Base-by-base conservation (phyloP, 371 early-diverging fungal species). In the Lichtheimia corymbifera region DNA sequence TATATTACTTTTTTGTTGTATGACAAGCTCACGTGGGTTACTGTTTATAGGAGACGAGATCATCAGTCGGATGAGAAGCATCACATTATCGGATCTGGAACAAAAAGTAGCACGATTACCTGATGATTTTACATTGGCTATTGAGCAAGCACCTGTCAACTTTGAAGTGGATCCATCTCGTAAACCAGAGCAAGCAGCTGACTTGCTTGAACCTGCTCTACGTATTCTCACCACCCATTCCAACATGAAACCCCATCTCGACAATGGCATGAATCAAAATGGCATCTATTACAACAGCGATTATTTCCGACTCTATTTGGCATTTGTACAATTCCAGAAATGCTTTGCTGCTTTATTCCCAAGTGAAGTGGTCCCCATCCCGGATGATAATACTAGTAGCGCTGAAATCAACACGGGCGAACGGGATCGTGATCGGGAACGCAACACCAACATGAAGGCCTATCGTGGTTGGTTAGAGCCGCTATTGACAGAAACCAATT, bases 201-300 rank as follows among this genome's bases (percentile, higher is more conserved):
- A 71, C 42, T 53, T 72, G 4, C 58, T 74, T 14, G 59, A 64
- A 40, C 77, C 77, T 4, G 66, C 75, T 1, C 49, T 77, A 17
- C 62, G 62, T 13, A 71, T 74, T 14, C 61, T 80, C 7, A 68
- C 72, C 7, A 43, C 41, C 5, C 75, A 76, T 40, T 71, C 75
- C 30, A 77, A 74, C 24, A 72, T 74, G 75, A 80, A 80, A 43
- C 80, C 80, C 1, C 80, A 80, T 60, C 50, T 74, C 44, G 77
- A 74, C 47, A 77, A 73, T 20, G 80, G 80, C 25, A 80, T 80
- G 80, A 80, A 80, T 51, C 77, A 77, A 62, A 77, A 80, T 45
- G 80, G 80, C 24, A 80, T 80, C 12, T 80, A 77, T 41, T 80
- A 80, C 55, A 80, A 80, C 35, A 65, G 64, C 24, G 80, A 80